Evolutionary conservation across 1,284 basidiomycete species (phyloP), one percentile per base, ranked within the genome.

Genomic region (Phlebopus sp.): DNA sequence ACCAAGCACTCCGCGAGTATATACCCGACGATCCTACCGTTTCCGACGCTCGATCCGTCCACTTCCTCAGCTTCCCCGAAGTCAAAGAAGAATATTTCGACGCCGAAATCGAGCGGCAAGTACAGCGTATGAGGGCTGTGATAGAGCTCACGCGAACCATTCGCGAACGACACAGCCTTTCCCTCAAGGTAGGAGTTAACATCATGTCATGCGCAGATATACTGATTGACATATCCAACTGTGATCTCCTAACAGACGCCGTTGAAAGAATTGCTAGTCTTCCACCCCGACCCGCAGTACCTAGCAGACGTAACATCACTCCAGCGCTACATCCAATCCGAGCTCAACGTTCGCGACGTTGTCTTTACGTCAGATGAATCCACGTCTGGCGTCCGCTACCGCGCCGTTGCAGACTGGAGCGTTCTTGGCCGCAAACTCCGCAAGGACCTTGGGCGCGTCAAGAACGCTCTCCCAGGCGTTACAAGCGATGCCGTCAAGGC

Each of bases 1-100:
- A 98, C 70, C 97, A 99, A 67, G 84, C 90, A 37, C 77, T 99
- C 37, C 81, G 86, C 44, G 77, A 78, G 13, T 97, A 87, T 71
- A 89, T 98, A 56, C 91, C 92, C 0, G 78, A 83, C 45, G 77
- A 88, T 55, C 77, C 85, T 23, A 72, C 74, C 25, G 78, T 81
- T 30, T 79, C 79, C 5, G 96, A 99, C 64, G 78, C 85, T 14
- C 87, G 97, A 51, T 98, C 96, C 8, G 76, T 99, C 51, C 97
- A 99, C 74, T 99, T 99, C 79, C 69, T 99, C 52, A 79, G 84
- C 42, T 98, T 97, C 86, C 97, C 97, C 0, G 79, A 86, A 44
- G 89, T 95, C 48, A 93, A 94, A 65, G 83, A 90, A 57, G 94
- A 96, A 60, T 99, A 98, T 74, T 94, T 97, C 66, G 93, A 99